These are phyloP conservation scores for Purshia tridentata DNA, from an alignment of 306 rosid genomes.

Conservation along the genomic window DNA sequence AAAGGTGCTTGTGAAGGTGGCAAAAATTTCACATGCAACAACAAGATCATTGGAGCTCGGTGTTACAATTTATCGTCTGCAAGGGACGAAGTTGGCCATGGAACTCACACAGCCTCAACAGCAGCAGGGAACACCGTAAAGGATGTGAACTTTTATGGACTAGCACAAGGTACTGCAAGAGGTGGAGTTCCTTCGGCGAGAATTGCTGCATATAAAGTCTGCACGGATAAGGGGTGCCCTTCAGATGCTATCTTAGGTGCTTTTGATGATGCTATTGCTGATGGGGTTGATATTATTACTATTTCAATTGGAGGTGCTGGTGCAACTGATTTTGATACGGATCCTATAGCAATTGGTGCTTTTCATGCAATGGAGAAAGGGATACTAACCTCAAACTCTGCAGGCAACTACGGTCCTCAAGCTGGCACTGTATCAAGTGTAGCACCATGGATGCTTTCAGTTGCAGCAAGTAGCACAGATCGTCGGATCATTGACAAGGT, in stretches of 20 bases:
- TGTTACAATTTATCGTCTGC: neutral
- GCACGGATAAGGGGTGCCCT: neutral
- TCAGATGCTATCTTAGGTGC: neutral
- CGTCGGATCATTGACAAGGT: neutral
- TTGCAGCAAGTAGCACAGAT: neutral
- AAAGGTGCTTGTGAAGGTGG: constrained; percentile 24
- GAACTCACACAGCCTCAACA: neutral
- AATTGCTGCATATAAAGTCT: neutral
- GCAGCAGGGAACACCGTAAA: neutral
- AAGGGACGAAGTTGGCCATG: neutral
- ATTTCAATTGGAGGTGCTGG: neutral
- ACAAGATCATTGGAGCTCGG: constrained; percentile 10
- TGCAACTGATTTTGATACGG: neutral
- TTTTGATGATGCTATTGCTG: constrained; percentile 12
- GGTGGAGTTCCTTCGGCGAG: neutral
- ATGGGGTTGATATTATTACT: constrained; percentile 11
- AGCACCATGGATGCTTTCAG: neutral
- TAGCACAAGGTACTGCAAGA: constrained; percentile 3
- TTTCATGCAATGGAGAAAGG: constrained; percentile 10
- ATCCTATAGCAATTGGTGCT: constrained; percentile 2
- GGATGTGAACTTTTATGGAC: constrained; percentile 4
- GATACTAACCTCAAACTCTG: neutral
- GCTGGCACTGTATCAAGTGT: neutral
- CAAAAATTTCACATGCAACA: constrained; percentile 41
- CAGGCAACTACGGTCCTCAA: neutral